Percentiles rank a stretch among this genome's conserved stretches.
Evolutionary conservation across 305 asterid genomes (phyloP).

Genomic region (Nicotiana rustica): DNA sequence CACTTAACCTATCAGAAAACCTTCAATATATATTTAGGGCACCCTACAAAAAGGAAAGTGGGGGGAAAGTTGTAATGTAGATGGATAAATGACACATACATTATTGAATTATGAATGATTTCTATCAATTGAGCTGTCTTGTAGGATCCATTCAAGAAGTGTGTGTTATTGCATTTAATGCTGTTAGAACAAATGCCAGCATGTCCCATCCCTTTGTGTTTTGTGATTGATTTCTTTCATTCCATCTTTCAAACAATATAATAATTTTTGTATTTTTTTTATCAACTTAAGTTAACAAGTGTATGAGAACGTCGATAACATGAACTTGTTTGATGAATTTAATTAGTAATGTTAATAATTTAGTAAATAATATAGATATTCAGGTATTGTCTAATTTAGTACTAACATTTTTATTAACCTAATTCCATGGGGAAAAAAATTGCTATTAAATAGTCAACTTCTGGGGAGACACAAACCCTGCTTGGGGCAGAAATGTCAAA

Average conservation of each 20-base stretch:
- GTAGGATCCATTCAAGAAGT: slow-evolving; percentile 25
- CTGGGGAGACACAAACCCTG: slow-evolving; percentile 1
- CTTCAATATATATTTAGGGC: neutral
- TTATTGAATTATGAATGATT: slow-evolving; percentile 29
- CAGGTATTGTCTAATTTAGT: neutral
- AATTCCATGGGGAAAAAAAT: no score
- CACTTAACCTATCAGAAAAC: slow-evolving; percentile 12
- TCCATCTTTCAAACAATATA: no score
- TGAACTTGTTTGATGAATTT: no score
- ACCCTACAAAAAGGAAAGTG: slow-evolving; percentile 26
- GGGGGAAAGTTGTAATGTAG: neutral
- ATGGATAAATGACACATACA: neutral
- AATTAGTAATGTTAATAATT: neutral
- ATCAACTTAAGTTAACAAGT: neutral
- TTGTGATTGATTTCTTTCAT: no score
- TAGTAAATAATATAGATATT: neutral
- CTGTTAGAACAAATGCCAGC: neutral
- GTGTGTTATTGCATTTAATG: slow-evolving; percentile 20
- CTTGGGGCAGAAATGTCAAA: slow-evolving; percentile 37
- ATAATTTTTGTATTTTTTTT: neutral
- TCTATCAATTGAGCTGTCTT: slow-evolving; percentile 30
- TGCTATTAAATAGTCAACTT: neutral
- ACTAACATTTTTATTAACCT: no score
- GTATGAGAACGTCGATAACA: neutral
- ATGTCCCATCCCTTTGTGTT: neutral